Evolutionary conservation across 176 grass and related monocot genomes (phyloP), one percentile per base, ranked within the genome.

Genomic region (Triticum urartu): DNA sequence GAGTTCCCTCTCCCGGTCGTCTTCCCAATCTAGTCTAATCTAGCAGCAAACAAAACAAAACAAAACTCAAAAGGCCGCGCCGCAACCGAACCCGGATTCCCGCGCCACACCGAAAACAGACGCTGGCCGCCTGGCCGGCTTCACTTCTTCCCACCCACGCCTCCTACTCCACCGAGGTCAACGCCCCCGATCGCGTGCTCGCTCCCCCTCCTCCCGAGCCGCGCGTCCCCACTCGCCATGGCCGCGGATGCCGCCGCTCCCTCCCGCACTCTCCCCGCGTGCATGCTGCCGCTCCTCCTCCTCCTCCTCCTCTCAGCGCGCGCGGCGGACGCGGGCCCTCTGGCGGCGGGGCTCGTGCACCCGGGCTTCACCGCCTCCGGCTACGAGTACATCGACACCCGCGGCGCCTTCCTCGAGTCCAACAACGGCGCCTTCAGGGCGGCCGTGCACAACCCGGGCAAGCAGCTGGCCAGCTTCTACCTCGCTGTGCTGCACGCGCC

Each of bases 381-480:
- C 36, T 28, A 75, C 81, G 59, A 69, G 7, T 92, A 81, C 64
- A 4, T 91, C 78, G 93, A 98, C 76, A 81, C 42, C 81, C 1
- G 25, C 64, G 93, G 90, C 32, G 86, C 89, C 56, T 98, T 98
- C 89, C 80, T 98, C 13, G 54, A 26, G 43, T 95, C 96, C 20
- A 43, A 0, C 63, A 91, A 72, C 74, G 78, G 77, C 30, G 73
- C 63, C 59, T 98, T 98, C 81, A 17, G 22, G 68, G 91, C 86
- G 6, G 73, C 86, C 64, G 28, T 98, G 25, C 20, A 45, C 69
- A 95, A 89, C 64, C 91, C 96, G 68, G 83, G 61, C 40, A 11
- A 64, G 4, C 91, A 95, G 67, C 86, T 92, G 83, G 75, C 40
- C 9, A 77, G 79, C 36, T 98, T 91, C 78, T 95, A 95, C 75